These are phyloP conservation scores for Blastocystis hominis DNA, from an alignment of 352 stramenopile genomes.

Conservation along the genomic window DNA sequence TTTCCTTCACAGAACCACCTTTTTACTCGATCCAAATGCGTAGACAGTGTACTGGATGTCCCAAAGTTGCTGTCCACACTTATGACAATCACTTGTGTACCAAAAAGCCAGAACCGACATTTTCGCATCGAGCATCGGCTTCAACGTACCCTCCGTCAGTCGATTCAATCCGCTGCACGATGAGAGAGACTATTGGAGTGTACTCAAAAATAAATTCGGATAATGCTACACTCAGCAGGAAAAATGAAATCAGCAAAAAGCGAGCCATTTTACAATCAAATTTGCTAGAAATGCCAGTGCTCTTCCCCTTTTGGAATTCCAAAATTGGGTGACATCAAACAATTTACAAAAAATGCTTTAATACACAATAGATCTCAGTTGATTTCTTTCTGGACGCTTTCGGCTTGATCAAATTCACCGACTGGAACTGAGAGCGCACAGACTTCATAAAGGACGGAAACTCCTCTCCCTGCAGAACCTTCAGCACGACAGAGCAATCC, in stretches of 20 bases:
- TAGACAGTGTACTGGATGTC: slow-evolving; percentile 8
- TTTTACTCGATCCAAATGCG: not conserved
- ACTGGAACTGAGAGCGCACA: not conserved
- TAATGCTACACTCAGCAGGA: not conserved
- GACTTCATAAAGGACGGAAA: not conserved
- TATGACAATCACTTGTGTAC: not conserved
- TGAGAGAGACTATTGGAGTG: not conserved
- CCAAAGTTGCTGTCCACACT: slow-evolving; percentile 28
- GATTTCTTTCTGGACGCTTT: slow-evolving; percentile 27
- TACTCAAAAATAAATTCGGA: slow-evolving; percentile 30
- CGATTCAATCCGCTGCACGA: not conserved
- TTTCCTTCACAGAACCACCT: not conserved
- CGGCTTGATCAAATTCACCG: not conserved
- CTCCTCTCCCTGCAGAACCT: slow-evolving; percentile 12
- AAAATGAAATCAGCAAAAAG: not conserved
- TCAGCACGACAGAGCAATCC: not conserved
- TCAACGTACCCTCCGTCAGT: not conserved
- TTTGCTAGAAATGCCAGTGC: not conserved
- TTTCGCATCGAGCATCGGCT: not conserved
- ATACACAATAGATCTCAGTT: slow-evolving; percentile 11
- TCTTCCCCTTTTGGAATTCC: not conserved
- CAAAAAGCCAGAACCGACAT: not conserved
- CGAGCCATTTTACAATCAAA: not conserved
- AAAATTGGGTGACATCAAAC: not conserved
- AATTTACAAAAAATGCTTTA: not conserved